phyloP scores from a whole-genome alignment of 75 land plant genomes.

The Pinus tabuliformis region DNA sequence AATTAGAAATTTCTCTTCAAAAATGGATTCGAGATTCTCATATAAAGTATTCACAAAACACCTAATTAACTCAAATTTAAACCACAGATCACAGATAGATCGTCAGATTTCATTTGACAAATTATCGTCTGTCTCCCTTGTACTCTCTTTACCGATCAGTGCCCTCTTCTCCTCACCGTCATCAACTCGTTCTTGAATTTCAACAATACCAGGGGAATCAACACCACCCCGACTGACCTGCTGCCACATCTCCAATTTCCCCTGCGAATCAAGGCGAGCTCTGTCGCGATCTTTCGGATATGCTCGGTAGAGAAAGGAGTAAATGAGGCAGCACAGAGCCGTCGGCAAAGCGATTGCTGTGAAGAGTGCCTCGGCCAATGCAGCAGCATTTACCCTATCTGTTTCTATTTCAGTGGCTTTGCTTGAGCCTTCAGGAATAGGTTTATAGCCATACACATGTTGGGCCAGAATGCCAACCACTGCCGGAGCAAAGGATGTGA shows the following conservation, averaged over 20 bases:
- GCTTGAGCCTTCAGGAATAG: slow-evolving; percentile 23
- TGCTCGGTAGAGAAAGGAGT: slow-evolving; percentile 65
- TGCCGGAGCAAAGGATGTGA: slow-evolving; percentile 76
- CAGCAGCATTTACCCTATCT: slow-evolving; percentile 61
- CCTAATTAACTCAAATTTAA: too few relatives aligned
- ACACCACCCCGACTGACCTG: slow-evolving; percentile 4
- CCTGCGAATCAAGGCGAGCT: slow-evolving; percentile 40
- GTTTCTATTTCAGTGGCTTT: slow-evolving; percentile 22
- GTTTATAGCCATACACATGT: slow-evolving; percentile 64
- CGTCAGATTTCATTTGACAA: too few relatives aligned
- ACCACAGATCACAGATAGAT: too few relatives aligned
- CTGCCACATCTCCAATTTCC: slow-evolving; percentile 42
- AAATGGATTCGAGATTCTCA: too few relatives aligned
- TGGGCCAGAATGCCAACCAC: slow-evolving; percentile 68
- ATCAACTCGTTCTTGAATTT: slow-evolving; percentile 21
- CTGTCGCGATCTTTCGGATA: slow-evolving; percentile 75
- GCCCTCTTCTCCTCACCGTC: slow-evolving; percentile 18
- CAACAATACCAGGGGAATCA: slow-evolving; percentile 15
- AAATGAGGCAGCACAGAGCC: slow-evolving; percentile 64
- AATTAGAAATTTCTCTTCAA: too few relatives aligned
- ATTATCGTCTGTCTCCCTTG: too few relatives aligned
- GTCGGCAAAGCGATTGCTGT: slow-evolving; percentile 62
- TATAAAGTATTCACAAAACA: too few relatives aligned
- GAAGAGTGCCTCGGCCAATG: slow-evolving; percentile 75
- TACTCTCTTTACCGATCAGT: too few relatives aligned